A percentile compares a stretch with the other conserved stretches of the same genome.
Conservation (phyloP, 2,329 filamentous ascomycete genomes). For the Dactylellina haptotyla region DNA sequence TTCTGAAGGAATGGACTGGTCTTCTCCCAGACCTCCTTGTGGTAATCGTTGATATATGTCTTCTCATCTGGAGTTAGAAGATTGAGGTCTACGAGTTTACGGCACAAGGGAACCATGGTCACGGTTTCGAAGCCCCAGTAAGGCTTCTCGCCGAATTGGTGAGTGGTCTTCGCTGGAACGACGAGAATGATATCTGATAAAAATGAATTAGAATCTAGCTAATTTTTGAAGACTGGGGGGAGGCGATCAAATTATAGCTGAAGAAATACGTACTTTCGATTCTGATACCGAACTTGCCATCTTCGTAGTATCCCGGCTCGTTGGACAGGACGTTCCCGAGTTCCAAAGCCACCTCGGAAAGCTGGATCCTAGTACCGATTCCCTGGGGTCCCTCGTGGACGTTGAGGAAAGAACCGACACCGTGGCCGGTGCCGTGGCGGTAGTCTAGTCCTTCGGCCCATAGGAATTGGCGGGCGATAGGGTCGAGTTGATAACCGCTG, state of each 20-base stretch:
- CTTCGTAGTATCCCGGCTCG: constrained; percentile 96
- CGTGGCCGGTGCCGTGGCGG: constrained; percentile 94
- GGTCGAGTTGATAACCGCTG: constrained; percentile 89
- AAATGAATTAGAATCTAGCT: constrained; percentile 16
- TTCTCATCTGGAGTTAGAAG: constrained; percentile 80
- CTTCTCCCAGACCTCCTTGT: constrained; percentile 82
- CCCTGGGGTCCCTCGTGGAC: constrained; percentile 98
- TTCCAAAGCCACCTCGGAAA: constrained; percentile 86
- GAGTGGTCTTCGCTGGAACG: constrained; percentile 82
- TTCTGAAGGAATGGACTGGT: constrained; percentile 79
- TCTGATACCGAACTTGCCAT: constrained; percentile 90
- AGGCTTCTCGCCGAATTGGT: constrained; percentile 91
- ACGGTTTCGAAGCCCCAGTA: constrained; percentile 96
- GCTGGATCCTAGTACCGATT: constrained; percentile 90
- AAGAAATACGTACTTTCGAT: constrained; percentile 75
- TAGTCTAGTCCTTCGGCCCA: constrained; percentile 96
- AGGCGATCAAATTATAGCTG: neutral
- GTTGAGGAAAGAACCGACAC: constrained; percentile 92
- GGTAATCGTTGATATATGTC: constrained; percentile 87
- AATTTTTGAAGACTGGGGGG: constrained; percentile 2
- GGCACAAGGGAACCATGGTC: constrained; percentile 94
- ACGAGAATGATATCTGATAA: constrained; percentile 81
- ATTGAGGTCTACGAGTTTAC: constrained; percentile 80
- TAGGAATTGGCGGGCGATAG: constrained; percentile 85
- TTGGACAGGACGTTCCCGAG: constrained; percentile 96